A percentile compares a stretch with the other conserved stretches of the same genome.
phyloP scores from a whole-genome alignment of 2,329 filamentous ascomycete genomes.

The Fusarium oligoseptatum region DNA sequence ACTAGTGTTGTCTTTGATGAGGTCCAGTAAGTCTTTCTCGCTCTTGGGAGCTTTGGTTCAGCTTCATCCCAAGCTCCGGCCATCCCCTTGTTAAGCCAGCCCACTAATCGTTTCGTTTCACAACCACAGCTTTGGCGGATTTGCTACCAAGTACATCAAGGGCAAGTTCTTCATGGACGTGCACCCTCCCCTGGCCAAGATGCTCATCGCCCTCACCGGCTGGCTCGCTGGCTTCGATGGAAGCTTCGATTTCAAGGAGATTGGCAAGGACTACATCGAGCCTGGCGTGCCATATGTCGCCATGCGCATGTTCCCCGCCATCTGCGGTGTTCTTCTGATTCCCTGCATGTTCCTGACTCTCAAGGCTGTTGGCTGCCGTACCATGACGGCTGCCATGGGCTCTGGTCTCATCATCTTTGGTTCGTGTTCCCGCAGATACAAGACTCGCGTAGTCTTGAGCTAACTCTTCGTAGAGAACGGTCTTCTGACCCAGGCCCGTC shows the following conservation, averaged over 20 bases:
- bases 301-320: constrained; percentile 93
- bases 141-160: constrained; percentile 99
- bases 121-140: constrained; percentile 86
- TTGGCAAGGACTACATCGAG: constrained; percentile 98
- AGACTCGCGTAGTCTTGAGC: constrained; percentile 18
- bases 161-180: constrained; percentile 99
- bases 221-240: constrained; percentile 96
- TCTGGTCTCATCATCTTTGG: constrained; percentile 91
- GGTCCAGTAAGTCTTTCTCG: constrained; percentile 82
- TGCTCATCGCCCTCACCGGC: constrained; percentile 94
- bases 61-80: constrained; percentile 2
- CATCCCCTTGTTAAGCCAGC: background rate
- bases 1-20: constrained; percentile 98
- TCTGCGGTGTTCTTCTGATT: constrained; percentile 89
- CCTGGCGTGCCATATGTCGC: constrained; percentile 96
- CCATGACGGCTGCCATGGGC: constrained; percentile 85
- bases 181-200: constrained; percentile 96
- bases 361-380: constrained; percentile 90
- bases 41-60: constrained; percentile 6
- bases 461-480: constrained; percentile 80
- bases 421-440: constrained; percentile 60
- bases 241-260: constrained; percentile 98
- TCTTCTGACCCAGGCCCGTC: constrained; percentile 90
- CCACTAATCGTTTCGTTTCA: constrained; percentile 28
- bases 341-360: constrained; percentile 95